phyloP scores from a whole-genome alignment of 2,329 filamentous ascomycete genomes.

The Alternaria incomplexa region DNA sequence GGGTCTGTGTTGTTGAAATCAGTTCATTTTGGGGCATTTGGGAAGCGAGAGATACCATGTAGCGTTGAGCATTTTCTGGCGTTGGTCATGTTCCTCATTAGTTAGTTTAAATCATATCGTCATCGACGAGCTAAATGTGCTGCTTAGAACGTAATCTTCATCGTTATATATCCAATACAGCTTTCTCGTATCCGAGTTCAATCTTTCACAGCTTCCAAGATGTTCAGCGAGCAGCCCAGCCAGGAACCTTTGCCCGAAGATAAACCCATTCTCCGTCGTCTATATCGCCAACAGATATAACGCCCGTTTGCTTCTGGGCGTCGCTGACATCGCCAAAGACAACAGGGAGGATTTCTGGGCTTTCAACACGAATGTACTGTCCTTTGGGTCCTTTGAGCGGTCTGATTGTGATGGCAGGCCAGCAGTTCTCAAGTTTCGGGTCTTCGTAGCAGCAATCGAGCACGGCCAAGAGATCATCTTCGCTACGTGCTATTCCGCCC shows the following conservation, averaged over 20 bases:
- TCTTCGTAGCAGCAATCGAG: not conserved
- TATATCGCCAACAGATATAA: not conserved
- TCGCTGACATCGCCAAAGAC: not conserved
- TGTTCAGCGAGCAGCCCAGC: not conserved
- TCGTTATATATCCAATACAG: not conserved
- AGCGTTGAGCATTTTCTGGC: not conserved
- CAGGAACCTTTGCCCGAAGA: not conserved
- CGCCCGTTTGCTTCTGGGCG: not conserved
- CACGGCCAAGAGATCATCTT: not conserved
- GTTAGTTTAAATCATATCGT: not conserved
- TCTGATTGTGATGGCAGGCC: not conserved
- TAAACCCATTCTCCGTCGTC: not conserved
- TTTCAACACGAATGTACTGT: not conserved
- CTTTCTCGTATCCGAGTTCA: not conserved
- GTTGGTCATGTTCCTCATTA: not conserved
- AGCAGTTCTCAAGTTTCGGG: not conserved
- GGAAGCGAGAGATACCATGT: conserved; percentile 5
- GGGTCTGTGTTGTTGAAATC: not conserved
- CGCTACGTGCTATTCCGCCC: not conserved
- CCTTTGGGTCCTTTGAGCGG: not conserved
- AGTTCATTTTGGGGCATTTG: not conserved
- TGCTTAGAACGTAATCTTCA: not conserved
- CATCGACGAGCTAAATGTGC: not conserved
- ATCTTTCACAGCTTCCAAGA: no score
- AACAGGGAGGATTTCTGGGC: not conserved